Evolutionary conservation across 2,329 filamentous ascomycete species (phyloP).

Genomic region (Xylariaceae sp.): DNA sequence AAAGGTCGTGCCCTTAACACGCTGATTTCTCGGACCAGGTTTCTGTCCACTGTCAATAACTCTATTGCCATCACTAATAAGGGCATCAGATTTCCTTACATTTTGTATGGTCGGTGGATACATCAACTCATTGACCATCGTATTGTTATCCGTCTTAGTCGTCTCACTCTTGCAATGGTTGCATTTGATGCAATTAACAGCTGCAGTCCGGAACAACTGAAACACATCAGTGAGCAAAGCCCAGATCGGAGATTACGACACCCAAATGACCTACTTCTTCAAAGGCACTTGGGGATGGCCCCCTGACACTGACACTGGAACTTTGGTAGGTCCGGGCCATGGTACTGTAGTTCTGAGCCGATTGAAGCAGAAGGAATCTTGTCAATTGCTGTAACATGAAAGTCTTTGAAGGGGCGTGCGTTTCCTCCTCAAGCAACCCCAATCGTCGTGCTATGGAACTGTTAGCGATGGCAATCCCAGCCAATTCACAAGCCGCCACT

Average conservation of each 20-base stretch:
- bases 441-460: constrained; percentile 58
- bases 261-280: constrained; percentile 54
- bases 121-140: constrained; percentile 79
- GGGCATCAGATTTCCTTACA: constrained; percentile 25
- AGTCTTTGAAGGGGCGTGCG: constrained; percentile 64
- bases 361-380: constrained; percentile 78
- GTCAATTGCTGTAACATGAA: constrained; percentile 82
- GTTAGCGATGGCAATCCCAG: constrained; percentile 12
- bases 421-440: constrained; percentile 80
- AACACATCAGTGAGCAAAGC: neutral
- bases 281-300: constrained; percentile 39
- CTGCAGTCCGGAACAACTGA: constrained; percentile 62
- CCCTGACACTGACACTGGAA: constrained; percentile 9
- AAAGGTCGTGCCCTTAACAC: constrained; percentile 62
- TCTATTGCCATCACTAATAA: constrained; percentile 14
- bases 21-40: constrained; percentile 43
- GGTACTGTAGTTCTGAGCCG: constrained; percentile 70
- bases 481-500: constrained; percentile 14
- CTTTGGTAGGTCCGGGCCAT: constrained; percentile 56
- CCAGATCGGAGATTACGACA: too few species aligned
- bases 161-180: constrained; percentile 86
- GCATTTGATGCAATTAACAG: constrained; percentile 73
- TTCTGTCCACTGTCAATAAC: constrained; percentile 37
- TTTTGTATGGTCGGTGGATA: constrained; percentile 62
- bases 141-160: constrained; percentile 65